Base-by-base conservation (phyloP, 2,329 filamentous ascomycete species). In the Aphanoascus verrucosus region DNA sequence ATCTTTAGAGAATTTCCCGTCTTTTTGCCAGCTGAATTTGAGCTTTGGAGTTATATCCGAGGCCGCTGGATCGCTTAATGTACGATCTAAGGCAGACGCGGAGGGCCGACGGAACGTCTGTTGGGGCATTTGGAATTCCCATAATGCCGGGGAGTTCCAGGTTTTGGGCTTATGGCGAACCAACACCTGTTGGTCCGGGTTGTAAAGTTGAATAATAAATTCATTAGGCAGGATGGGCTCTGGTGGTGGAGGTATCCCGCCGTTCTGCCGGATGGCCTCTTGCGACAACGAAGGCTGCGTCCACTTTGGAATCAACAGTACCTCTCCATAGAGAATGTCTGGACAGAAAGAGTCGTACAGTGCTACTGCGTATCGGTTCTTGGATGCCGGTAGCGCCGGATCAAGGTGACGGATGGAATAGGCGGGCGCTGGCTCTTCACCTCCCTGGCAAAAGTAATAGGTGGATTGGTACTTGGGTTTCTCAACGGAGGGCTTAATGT, bases 41-140 rank as follows among this genome's bases (percentile, higher is more conserved):
- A 94, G 76, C 63, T 86, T 88, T 3, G 90, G 89, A 0, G 82
- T 80, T 11, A 70, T 63, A 37, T 74, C 73, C 57, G 69, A 75
- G 49, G 71, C 72, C 9, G 74, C 74, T 0, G 83, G 80, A 60
- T 85, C 81, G 56, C 73, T 77, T 59, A 82, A 78, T 34, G 83
- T 83, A 47, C 83, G 81, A 65, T 97, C 93, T 43, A 98, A 74
- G 47, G 79, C 79, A 38, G 88, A 93, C 0, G 77, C 74, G 11
- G 86, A 94, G 0, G 93, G 93, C 52, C 83, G 75, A 31, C 85
- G 81, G 67, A 98, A 98, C 23, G 84, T 86, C 56, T 83, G 83
- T 64, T 90, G 82, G 0, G 93, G 93, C 70, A 98, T 83, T 67
- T 91, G 87, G 69, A 98, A 97, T 59, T 93, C 88, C 84, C 91